These are phyloP conservation scores for Strobilomyces dryophilus DNA, from an alignment of 768 basidiomycete genomes.

Conservation along the genomic window DNA sequence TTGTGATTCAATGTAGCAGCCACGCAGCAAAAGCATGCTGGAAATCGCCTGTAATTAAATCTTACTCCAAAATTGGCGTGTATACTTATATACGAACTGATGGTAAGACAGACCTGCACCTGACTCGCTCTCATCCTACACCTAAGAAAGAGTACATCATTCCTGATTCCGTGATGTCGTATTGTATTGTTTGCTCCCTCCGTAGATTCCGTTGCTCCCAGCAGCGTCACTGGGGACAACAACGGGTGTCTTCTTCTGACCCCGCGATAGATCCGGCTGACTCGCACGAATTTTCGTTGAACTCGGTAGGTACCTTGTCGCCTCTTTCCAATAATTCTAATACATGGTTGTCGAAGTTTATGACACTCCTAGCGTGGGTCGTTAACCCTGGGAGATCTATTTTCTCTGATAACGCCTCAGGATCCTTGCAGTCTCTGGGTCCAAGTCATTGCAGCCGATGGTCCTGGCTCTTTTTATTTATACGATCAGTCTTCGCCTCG, in stretches of 20 bases:
- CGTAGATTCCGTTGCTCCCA: background rate
- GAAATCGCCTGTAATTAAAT: too few species aligned
- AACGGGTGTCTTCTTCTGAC: background rate
- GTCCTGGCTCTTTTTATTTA: slow-evolving; percentile 20
- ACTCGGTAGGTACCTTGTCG: background rate
- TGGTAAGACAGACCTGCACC: too few species aligned
- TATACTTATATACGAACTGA: too few species aligned
- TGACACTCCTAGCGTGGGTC: slow-evolving; percentile 14
- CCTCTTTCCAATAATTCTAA: background rate
- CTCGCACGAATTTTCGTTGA: background rate
- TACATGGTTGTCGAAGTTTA: background rate
- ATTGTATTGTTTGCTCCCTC: background rate
- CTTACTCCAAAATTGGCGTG: too few species aligned
- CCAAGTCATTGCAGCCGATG: slow-evolving; percentile 2
- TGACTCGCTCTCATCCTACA: too few species aligned
- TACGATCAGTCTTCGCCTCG: slow-evolving; percentile 19
- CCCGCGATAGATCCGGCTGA: background rate
- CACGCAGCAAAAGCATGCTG: too few species aligned
- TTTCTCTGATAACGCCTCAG: background rate
- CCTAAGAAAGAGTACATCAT: too few species aligned
- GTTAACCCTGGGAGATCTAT: too few species aligned
- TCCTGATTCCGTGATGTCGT: background rate
- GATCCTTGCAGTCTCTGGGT: slow-evolving; percentile 11
- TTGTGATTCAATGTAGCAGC: too few species aligned
- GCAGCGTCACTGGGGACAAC: background rate